Evolutionary conservation across 768 basidiomycete species (phyloP).

Genomic region (Leccinum subgranulosum): DNA sequence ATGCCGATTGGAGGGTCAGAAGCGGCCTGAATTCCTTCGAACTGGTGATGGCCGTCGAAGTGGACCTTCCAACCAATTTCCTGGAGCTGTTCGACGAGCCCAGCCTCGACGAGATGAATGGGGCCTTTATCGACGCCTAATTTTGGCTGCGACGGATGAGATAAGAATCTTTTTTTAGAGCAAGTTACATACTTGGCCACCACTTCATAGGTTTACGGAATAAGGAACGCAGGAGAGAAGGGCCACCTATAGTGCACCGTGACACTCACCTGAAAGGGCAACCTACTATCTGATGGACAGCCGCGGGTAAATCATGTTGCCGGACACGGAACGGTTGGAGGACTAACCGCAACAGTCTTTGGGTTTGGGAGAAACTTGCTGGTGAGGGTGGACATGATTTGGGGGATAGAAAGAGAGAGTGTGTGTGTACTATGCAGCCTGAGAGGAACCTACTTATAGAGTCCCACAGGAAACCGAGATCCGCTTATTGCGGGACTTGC

Average conservation of each 20-base stretch:
- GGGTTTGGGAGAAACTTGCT: constrained; percentile 47
- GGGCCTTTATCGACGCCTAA: constrained; percentile 86
- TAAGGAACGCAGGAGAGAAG: constrained; percentile 1
- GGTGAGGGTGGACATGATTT: constrained; percentile 20
- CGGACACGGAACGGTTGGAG: not conserved
- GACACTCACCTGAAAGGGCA: constrained; percentile 92
- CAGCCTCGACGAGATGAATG: constrained; percentile 84
- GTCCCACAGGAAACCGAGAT: not conserved
- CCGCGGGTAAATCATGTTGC: constrained; percentile 7
- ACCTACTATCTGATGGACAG: constrained; percentile 72
- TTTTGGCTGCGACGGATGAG: constrained; percentile 48
- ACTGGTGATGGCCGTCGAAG: constrained; percentile 89
- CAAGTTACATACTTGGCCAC: constrained; percentile 29
- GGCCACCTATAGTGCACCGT: not conserved
- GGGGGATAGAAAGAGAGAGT: not conserved
- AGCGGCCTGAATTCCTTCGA: constrained; percentile 64
- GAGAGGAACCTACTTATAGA: constrained; percentile 1
- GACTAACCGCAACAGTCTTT: constrained; percentile 77
- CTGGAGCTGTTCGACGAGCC: constrained; percentile 73
- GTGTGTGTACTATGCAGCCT: not conserved
- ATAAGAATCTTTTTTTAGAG: constrained; percentile 7
- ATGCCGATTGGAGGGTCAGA: constrained; percentile 71
- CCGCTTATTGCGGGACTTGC: constrained; percentile 6
- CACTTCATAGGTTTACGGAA: constrained; percentile 20
- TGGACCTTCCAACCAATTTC: constrained; percentile 84